phyloP scores from a whole-genome alignment of 2,329 filamentous ascomycete genomes.

The Cyphellophora attinorum region DNA sequence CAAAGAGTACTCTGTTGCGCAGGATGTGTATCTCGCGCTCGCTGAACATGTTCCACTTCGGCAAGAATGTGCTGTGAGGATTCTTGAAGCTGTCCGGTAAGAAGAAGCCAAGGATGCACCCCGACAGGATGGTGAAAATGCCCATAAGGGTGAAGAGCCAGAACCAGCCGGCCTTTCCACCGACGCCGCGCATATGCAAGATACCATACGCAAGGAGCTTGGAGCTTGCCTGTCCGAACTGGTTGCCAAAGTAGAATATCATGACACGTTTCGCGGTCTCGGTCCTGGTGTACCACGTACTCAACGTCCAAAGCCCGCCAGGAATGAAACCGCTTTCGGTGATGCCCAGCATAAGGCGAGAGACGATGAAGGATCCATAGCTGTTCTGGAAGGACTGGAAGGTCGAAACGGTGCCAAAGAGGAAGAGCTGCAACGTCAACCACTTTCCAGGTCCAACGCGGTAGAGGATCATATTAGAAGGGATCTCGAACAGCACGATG shows the following conservation, averaged over 20 bases:
- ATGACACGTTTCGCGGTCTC: constrained; percentile 45
- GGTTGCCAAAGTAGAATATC: constrained; percentile 48
- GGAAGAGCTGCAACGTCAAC: constrained; percentile 44
- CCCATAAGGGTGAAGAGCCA: constrained; percentile 49
- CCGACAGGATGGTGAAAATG: constrained; percentile 39
- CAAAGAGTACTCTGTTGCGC: constrained; percentile 30
- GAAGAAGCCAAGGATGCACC: constrained; percentile 29
- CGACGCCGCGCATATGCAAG: constrained; percentile 40
- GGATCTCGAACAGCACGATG: constrained; percentile 40
- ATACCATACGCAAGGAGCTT: constrained; percentile 29
- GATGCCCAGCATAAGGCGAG: constrained; percentile 43
- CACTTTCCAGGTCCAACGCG: constrained; percentile 45
- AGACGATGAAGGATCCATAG: constrained; percentile 39
- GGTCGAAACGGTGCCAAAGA: constrained; percentile 43
- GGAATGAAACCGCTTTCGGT: constrained; percentile 49
- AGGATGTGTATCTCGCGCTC: constrained; percentile 34
- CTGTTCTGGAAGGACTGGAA: constrained; percentile 45
- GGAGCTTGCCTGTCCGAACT: constrained; percentile 37
- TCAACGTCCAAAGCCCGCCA: constrained; percentile 41
- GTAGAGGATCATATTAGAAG: constrained; percentile 44
- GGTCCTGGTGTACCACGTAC: constrained; percentile 45
- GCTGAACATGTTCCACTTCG: constrained; percentile 26
- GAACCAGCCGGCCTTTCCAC: constrained; percentile 44
- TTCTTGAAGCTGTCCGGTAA: constrained; percentile 38
- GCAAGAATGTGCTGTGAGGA: constrained; percentile 33